Base-by-base conservation (phyloP, 2,329 filamentous ascomycete species). In the Colletotrichum sp. region DNA sequence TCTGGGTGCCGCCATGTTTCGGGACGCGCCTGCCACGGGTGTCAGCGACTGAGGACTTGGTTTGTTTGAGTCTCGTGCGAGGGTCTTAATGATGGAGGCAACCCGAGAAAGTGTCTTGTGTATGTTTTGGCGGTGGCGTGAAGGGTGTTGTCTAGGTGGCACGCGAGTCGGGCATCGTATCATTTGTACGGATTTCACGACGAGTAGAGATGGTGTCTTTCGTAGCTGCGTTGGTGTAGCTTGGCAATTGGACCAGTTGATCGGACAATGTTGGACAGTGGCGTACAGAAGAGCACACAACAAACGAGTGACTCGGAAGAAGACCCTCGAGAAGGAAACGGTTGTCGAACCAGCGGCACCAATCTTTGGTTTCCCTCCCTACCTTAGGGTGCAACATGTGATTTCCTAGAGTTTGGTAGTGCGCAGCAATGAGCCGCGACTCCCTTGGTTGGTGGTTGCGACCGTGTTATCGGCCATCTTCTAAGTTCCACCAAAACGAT, bases 371-470 rank as follows among this genome's bases (percentile, higher is more conserved):
- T 26, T 7, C 7, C 30, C 7, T 61, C 26, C 26, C 39, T 10
- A 18, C 57, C 30, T 26, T 66, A 26, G 63, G 14, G 52, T 67
- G 36, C 28, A 60, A 74, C 72, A 72, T 72, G 72, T 74, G 72
- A 74, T 74, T 43, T 39, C 52, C 30, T 26, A 21, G n/a, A 21
- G n/a, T 52, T 52, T 52, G 10, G n/a, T 52, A 52, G 43, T 21
- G 43, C 43, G 43, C 18, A 21, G n/a, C 5, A 3, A 12, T 48
- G 39, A 48, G 10, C 18, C 1, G 26, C 18, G n/a, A 21, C 59
- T 61, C 30, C 14, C 28, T 61, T 30, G 52, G 24, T 9, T 5
- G 36, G 21, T 2, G n/a, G 52, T 59, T 28, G 55, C 55, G 21
- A 59, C 21, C 26, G 55, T 59, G 24, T 28, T 59, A 24, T 59